phyloP scores from a whole-genome alignment of 169 alveolate genomes.

The Eimeria praecox region DNA sequence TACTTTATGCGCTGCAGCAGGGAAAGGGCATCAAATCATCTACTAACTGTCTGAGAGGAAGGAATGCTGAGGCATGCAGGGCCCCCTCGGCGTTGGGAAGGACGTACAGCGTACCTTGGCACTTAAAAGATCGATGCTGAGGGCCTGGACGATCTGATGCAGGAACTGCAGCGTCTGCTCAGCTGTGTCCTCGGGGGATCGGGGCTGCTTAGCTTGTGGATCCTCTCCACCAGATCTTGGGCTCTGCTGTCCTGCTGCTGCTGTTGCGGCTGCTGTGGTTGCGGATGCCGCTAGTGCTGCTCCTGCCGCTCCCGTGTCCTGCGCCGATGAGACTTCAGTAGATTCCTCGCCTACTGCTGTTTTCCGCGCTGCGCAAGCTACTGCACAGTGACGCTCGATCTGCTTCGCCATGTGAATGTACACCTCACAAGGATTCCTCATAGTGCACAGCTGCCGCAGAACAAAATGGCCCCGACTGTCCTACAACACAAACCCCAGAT shows the following conservation, averaged over 20 bases:
- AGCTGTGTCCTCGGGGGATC: background rate
- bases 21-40: background rate
- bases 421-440: conserved; percentile 76
- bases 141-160: conserved; percentile 69
- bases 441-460: conserved; percentile 68
- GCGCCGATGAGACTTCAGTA: background rate
- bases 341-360: background rate
- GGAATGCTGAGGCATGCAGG: background rate
- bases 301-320: background rate
- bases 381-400: conserved; percentile 29
- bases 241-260: background rate
- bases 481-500: conserved; percentile 11
- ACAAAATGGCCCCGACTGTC: conserved; percentile 66
- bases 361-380: background rate
- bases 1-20: background rate
- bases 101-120: conserved; percentile 59
- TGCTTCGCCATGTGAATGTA: conserved; percentile 23
- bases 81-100: background rate
- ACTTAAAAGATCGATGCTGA: conserved; percentile 55
- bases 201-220: background rate
- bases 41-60: background rate
- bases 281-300: background rate
- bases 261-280: background rate
- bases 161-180: conserved; percentile 48
- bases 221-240: background rate